These are phyloP conservation scores for Rhodotorula sp. DNA, from an alignment of 1,284 basidiomycete genomes.

Conservation along the genomic window DNA sequence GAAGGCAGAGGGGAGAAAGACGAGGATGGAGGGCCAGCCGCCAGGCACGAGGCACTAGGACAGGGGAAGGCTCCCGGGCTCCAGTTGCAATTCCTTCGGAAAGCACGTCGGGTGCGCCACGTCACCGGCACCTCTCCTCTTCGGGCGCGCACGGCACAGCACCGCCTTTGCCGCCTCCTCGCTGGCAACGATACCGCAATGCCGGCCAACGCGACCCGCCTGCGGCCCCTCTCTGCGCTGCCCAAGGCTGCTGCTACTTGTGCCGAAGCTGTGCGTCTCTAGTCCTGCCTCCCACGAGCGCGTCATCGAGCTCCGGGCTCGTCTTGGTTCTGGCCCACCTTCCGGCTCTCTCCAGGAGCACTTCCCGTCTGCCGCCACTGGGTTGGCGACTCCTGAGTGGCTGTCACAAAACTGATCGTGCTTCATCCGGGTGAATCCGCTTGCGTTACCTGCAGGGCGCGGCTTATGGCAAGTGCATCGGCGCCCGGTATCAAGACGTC, in stretches of 20 bases:
- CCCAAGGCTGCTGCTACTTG: constrained; percentile 26
- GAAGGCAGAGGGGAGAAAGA: too few species aligned
- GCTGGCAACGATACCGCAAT: background rate
- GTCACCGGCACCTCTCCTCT: too few species aligned
- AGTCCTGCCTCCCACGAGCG: background rate
- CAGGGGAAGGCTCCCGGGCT: too few species aligned
- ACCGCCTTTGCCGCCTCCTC: background rate
- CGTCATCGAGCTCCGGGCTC: background rate
- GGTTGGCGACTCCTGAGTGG: background rate
- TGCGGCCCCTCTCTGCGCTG: constrained; percentile 17
- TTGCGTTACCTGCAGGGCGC: constrained; percentile 46
- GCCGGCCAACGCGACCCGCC: background rate
- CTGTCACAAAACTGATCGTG: background rate
- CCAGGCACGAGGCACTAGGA: too few species aligned
- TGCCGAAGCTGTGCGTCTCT: constrained; percentile 1
- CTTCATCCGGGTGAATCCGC: background rate
- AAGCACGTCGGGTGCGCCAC: too few species aligned
- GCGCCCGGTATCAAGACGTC: constrained; percentile 53
- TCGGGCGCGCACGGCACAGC: too few species aligned
- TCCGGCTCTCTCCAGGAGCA: too few species aligned
- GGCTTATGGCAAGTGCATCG: constrained; percentile 55
- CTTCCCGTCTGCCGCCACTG: too few species aligned
- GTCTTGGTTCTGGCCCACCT: background rate
- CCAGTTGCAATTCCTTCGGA: too few species aligned
- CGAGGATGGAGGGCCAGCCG: too few species aligned